Conservation (phyloP, 2,329 filamentous ascomycete species). For the Dryadomyces quercus-mongolicae region DNA sequence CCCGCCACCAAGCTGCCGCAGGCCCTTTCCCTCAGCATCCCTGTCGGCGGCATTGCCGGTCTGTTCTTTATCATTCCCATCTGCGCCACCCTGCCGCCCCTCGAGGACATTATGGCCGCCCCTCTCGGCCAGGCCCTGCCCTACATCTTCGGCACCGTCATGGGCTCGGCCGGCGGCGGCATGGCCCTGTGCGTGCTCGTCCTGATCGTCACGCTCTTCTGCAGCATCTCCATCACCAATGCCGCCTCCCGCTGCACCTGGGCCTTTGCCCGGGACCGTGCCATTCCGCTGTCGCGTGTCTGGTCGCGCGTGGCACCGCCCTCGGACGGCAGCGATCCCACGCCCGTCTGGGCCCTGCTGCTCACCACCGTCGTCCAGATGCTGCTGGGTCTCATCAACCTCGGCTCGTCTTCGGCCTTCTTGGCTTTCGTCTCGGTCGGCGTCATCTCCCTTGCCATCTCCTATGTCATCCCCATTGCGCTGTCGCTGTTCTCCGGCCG, state of each 20-base stretch:
- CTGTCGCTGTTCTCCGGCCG: slow-evolving; percentile 28
- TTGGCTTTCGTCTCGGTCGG: slow-evolving; percentile 24
- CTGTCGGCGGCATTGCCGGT: slow-evolving; percentile 5
- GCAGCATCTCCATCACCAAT: slow-evolving; percentile 20
- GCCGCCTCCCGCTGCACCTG: slow-evolving; percentile 16
- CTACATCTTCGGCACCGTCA: slow-evolving; percentile 33
- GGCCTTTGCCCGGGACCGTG: slow-evolving; percentile 23
- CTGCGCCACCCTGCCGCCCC: slow-evolving; percentile 39
- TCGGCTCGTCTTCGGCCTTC: slow-evolving; percentile 30
- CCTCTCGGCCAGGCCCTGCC: slow-evolving; percentile 30
- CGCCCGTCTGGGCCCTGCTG: slow-evolving; percentile 19
- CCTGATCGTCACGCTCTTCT: slow-evolving; percentile 29
- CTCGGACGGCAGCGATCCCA: slow-evolving; percentile 12
- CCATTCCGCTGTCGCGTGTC: slow-evolving; percentile 22
- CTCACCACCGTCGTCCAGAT: slow-evolving; percentile 23
- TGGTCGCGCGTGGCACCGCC: slow-evolving; percentile 24
- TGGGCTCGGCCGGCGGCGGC: slow-evolving; percentile 25
- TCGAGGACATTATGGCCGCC: slow-evolving; percentile 27
- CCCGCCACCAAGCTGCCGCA: slow-evolving; percentile 6
- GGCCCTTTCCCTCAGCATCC: slow-evolving; percentile 5
- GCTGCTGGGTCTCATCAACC: slow-evolving; percentile 27
- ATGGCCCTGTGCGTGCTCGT: slow-evolving; percentile 29
- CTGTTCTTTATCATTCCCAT: slow-evolving; percentile 26
- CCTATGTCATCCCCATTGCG: slow-evolving; percentile 26
- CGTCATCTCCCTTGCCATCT: slow-evolving; percentile 30